These are phyloP conservation scores for Filobasidium uniguttulatum DNA, from an alignment of 1,284 basidiomycete species.

Conservation along the genomic window DNA sequence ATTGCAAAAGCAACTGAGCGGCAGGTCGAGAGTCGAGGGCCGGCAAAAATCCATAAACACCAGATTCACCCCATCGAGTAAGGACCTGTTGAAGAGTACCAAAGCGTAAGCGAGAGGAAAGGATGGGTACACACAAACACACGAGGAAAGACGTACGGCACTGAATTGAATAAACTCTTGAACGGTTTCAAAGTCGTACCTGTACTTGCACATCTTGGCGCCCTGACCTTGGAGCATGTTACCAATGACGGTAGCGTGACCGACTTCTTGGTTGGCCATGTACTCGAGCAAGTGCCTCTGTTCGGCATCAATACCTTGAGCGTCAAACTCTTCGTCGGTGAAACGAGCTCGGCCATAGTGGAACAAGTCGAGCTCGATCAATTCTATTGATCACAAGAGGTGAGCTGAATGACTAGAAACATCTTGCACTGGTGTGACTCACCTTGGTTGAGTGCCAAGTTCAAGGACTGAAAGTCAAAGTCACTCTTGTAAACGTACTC, in stretches of 20 bases:
- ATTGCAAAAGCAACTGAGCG: slow-evolving; percentile 47
- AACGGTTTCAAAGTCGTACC: slow-evolving; percentile 48
- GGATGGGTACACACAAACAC: too few relatives aligned
- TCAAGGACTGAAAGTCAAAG: slow-evolving; percentile 51
- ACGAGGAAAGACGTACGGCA: slow-evolving; percentile 37
- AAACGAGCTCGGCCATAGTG: slow-evolving; percentile 47
- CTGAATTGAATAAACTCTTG: slow-evolving; percentile 51
- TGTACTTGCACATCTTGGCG: slow-evolving; percentile 45
- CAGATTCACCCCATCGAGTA: slow-evolving; percentile 45
- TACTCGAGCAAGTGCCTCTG: slow-evolving; percentile 41
- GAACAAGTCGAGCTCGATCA: slow-evolving; percentile 47
- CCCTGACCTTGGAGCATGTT: slow-evolving; percentile 26
- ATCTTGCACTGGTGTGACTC: not conserved
- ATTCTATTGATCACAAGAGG: slow-evolving; percentile 4
- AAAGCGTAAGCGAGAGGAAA: too few relatives aligned
- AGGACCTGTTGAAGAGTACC: slow-evolving; percentile 30
- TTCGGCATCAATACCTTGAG: slow-evolving; percentile 44
- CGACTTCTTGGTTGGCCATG: slow-evolving; percentile 30
- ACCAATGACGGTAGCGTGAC: slow-evolving; percentile 27
- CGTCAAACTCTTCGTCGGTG: slow-evolving; percentile 46
- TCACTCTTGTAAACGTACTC: slow-evolving; percentile 43
- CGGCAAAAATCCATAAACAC: slow-evolving; percentile 36
- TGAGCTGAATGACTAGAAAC: not conserved
- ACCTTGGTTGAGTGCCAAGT: slow-evolving; percentile 46
- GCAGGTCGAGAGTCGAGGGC: slow-evolving; percentile 49